phyloP scores from a whole-genome alignment of 164 flowering plant species.

The Platanus orientalis region DNA sequence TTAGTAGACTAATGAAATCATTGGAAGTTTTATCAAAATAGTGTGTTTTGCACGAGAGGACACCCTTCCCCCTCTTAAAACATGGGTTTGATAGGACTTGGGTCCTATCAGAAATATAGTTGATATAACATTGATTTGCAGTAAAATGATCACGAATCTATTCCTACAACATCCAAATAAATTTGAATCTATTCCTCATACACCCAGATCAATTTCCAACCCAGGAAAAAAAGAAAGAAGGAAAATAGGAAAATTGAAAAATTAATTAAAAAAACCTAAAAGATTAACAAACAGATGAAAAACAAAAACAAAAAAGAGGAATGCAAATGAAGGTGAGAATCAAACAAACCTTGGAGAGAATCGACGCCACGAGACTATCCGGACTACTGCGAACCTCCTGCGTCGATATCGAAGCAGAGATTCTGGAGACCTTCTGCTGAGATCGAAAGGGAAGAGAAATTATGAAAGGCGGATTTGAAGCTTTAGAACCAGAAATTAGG shows the following conservation, averaged over 20 bases:
- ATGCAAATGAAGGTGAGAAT: background rate
- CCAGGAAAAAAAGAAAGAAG: background rate
- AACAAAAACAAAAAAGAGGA: background rate
- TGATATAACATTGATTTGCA: too few species aligned
- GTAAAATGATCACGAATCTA: too few species aligned
- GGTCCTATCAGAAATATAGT: too few species aligned
- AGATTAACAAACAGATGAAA: background rate
- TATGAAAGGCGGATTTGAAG: background rate
- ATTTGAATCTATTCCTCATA: too few species aligned
- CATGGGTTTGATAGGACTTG: too few species aligned
- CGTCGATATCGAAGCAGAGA: constrained; percentile 25
- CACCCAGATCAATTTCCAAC: background rate
- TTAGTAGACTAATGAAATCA: too few species aligned
- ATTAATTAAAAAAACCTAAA: too few species aligned
- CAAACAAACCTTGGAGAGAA: constrained; percentile 52
- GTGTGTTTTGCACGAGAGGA: too few species aligned
- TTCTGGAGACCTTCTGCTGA: constrained; percentile 8
- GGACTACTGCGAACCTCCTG: constrained; percentile 31
- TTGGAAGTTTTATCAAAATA: too few species aligned
- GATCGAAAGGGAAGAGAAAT: constrained; percentile 10
- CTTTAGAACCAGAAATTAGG: constrained; percentile 8
- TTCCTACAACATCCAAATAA: too few species aligned
- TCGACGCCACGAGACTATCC: constrained; percentile 44
- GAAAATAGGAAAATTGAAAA: too few species aligned
- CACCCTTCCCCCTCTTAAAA: too few species aligned